Evolutionary conservation across 257 asterid genomes (phyloP), one percentile per base, ranked within the genome.

Genomic region (Solanum appendiculatum): DNA sequence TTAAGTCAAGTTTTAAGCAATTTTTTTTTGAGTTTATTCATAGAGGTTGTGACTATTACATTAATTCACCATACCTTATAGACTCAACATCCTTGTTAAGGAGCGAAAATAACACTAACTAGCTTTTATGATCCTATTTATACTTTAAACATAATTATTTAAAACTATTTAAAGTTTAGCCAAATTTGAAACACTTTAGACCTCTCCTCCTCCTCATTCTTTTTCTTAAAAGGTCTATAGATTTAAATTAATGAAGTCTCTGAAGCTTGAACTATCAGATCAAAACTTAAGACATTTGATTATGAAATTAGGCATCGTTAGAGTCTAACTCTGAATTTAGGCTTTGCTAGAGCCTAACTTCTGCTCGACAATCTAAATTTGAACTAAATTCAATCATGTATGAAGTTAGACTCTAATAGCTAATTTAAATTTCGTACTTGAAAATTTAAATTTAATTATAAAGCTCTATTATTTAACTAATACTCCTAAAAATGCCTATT

Each of bases 331-430:
- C n/a, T 69, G 10, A 69, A 69, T 7, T 69, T 33, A 16, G 77
- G 1, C 1, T 16, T 69, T 16, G 5, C 6, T 1, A 3, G 21
- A 69, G 5, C 14, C 5, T 33, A 69, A 69, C 42, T 69, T 69
- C 1, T 0, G 5, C 2, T 5, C 1, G 2, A 68, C 0, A 0
- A 0, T 29, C 0, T 29, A 4, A 15, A 29, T 33, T 69, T 31
- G 7, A 31, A 33, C 14, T 7, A 4, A 4, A 16, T 31, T 7
- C 25, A 16, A 31, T 69, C 42, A 16, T 69, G 14, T 8, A 2
- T 31, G 7, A 9, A 68, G 3, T 66, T 66, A 16, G 11, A 2
- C 0, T 29, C 7, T 29, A 10, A 6, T 5, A 68, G 0, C 8
- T 18, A 16, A 51, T 68, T 68, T 14, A 68, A 68, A 29, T 31